A percentile compares a stretch with the other conserved stretches of the same genome.
These are phyloP conservation scores for Emergomyces orientalis DNA, from an alignment of 2,329 filamentous ascomycete species.

Conservation along the genomic window DNA sequence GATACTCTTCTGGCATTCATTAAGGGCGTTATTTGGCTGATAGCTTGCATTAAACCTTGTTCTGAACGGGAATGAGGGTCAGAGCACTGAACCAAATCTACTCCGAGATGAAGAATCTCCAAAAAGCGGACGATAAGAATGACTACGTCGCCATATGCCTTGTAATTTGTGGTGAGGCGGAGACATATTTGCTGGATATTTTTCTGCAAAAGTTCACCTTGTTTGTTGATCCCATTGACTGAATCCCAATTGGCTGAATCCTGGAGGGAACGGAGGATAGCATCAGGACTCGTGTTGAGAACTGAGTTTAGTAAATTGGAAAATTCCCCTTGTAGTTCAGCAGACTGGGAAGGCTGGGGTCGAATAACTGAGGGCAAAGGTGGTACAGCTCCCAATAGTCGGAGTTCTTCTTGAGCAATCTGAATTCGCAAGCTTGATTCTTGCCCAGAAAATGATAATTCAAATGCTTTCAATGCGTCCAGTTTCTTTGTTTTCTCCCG, in stretches of 20 bases:
- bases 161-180: conserved; percentile 60
- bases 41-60: conserved; percentile 19
- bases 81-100: conserved; percentile 49
- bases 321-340: conserved; percentile 72
- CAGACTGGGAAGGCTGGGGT: conserved; percentile 57
- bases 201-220: conserved; percentile 36
- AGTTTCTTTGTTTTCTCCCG: conserved; percentile 49
- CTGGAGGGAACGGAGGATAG: conserved; percentile 19
- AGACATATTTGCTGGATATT: conserved; percentile 61
- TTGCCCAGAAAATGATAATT: conserved; percentile 58
- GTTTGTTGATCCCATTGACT: neutral
- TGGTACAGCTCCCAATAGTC: conserved; percentile 56
- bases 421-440: conserved; percentile 57
- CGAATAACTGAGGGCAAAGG: conserved; percentile 60
- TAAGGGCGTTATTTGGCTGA: conserved; percentile 33
- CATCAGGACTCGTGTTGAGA: conserved; percentile 35
- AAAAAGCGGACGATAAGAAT: conserved; percentile 69
- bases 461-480: conserved; percentile 54
- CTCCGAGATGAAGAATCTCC: conserved; percentile 65
- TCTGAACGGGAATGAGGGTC: conserved; percentile 15
- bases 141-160: conserved; percentile 77
- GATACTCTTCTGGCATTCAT: conserved; percentile 23
- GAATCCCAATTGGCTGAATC: conserved; percentile 13
- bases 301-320: conserved; percentile 62
- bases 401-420: conserved; percentile 53